Conservation (phyloP, 2,329 filamentous ascomycete species). For the Colletotrichum coccodes region DNA sequence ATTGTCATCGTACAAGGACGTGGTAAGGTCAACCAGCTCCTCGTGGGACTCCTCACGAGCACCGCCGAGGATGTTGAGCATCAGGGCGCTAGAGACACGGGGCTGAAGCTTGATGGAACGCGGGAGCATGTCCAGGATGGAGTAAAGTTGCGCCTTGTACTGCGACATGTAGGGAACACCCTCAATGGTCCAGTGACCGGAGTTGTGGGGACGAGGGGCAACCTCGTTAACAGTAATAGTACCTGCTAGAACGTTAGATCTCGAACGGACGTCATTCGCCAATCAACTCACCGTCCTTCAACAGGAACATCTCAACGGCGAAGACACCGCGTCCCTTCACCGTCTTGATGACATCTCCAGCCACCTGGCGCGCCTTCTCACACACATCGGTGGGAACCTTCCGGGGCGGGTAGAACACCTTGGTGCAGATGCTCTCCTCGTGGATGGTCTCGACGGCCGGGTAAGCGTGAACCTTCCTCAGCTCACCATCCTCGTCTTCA, state of each 20-base stretch:
- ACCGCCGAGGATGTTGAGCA: conserved; percentile 85
- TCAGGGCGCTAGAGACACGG: conserved; percentile 72
- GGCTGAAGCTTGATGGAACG: conserved; percentile 65
- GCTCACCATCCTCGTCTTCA: conserved; percentile 68
- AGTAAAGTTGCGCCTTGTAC: conserved; percentile 88
- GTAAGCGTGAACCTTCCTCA: conserved; percentile 73
- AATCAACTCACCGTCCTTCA: conserved; percentile 67
- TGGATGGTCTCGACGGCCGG: conserved; percentile 95
- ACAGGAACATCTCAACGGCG: conserved; percentile 95
- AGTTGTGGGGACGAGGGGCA: conserved; percentile 81
- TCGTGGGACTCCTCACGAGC: conserved; percentile 71
- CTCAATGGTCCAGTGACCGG: conserved; percentile 95
- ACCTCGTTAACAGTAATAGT: conserved; percentile 86
- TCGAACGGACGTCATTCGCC: background rate
- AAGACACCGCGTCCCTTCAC: conserved; percentile 94
- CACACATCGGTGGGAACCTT: conserved; percentile 70
- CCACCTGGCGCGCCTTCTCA: conserved; percentile 77
- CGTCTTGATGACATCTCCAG: conserved; percentile 79
- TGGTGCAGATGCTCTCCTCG: conserved; percentile 94
- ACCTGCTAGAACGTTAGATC: conserved; percentile 43
- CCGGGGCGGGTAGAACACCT: conserved; percentile 87
- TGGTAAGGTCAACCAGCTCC: conserved; percentile 56
- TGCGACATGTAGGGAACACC: conserved; percentile 87
- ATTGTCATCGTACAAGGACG: conserved; percentile 52
- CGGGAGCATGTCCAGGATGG: conserved; percentile 77